Conservation (phyloP, 2,329 filamentous ascomycete species). For the Drechslerella stenobrocha region DNA sequence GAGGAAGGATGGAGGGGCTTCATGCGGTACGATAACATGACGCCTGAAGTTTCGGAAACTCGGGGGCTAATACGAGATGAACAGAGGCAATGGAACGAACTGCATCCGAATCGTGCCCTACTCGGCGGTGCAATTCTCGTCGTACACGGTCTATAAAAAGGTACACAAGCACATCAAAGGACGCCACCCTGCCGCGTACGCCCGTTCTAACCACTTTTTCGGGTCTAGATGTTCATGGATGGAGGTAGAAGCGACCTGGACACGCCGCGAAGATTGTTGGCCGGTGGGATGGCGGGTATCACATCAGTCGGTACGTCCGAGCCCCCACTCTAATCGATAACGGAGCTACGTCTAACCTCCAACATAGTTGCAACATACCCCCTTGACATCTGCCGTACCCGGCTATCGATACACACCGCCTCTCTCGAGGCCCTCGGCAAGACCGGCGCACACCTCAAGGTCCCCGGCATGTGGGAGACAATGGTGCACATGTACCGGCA, state of each 20-base stretch:
- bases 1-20: constrained; percentile 97
- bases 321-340: background rate
- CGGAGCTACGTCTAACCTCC: background rate
- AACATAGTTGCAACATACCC: constrained; percentile 70
- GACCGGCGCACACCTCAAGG: constrained; percentile 61
- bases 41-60: constrained; percentile 2
- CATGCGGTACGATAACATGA: constrained; percentile 65
- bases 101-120: constrained; percentile 98
- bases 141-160: constrained; percentile 95
- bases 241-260: constrained; percentile 48
- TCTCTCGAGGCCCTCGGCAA: constrained; percentile 79
- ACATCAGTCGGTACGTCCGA: constrained; percentile 70
- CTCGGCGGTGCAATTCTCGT: constrained; percentile 96
- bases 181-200: background rate
- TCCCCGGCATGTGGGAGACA: constrained; percentile 91
- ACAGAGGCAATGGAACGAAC: constrained; percentile 85
- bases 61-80: constrained; percentile 18
- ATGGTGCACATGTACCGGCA: constrained; percentile 82
- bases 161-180: constrained; percentile 60
- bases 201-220: constrained; percentile 20
- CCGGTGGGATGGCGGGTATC: constrained; percentile 87
- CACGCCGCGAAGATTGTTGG: constrained; percentile 74
- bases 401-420: constrained; percentile 94
- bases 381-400: constrained; percentile 93
- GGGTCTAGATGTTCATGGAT: constrained; percentile 24